phyloP scores from a whole-genome alignment of 2,329 filamentous ascomycete species.

The Xylaria sp. region DNA sequence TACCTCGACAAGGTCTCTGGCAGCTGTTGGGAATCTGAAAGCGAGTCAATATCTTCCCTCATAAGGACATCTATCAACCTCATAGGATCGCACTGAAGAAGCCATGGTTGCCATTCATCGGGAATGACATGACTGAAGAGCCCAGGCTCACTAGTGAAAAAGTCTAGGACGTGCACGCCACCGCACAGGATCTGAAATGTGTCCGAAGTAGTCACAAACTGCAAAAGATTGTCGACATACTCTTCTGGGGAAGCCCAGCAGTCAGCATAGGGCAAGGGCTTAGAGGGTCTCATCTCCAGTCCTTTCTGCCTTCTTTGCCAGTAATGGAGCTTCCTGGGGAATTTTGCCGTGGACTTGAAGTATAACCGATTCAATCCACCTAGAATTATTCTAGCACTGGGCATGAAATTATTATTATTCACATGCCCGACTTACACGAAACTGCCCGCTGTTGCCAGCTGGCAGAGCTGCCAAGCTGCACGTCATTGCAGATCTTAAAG shows the following conservation, averaged over 20 bases:
- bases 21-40: constrained; percentile 52
- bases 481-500: constrained; percentile 29
- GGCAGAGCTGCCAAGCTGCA: constrained; percentile 23
- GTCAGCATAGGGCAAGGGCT: constrained; percentile 74
- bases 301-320: constrained; percentile 3
- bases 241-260: constrained; percentile 77
- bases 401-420: constrained; percentile 11
- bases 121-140: constrained; percentile 84
- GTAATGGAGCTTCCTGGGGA: background rate
- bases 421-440: background rate
- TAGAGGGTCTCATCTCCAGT: constrained; percentile 59
- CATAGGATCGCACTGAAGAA: constrained; percentile 76
- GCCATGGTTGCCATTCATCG: constrained; percentile 82
- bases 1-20: constrained; percentile 75
- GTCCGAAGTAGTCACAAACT: constrained; percentile 78
- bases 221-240: constrained; percentile 81
- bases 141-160: constrained; percentile 86
- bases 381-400: background rate
- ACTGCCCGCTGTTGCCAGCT: constrained; percentile 27
- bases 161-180: constrained; percentile 96
- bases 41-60: constrained; percentile 73
- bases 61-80: constrained; percentile 83
- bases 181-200: constrained; percentile 91
- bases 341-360: background rate
- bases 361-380: background rate